Evolutionary conservation across 768 basidiomycete genomes (phyloP), one percentile per base, ranked within the genome.

Genomic region (Rhizopogon sp.): DNA sequence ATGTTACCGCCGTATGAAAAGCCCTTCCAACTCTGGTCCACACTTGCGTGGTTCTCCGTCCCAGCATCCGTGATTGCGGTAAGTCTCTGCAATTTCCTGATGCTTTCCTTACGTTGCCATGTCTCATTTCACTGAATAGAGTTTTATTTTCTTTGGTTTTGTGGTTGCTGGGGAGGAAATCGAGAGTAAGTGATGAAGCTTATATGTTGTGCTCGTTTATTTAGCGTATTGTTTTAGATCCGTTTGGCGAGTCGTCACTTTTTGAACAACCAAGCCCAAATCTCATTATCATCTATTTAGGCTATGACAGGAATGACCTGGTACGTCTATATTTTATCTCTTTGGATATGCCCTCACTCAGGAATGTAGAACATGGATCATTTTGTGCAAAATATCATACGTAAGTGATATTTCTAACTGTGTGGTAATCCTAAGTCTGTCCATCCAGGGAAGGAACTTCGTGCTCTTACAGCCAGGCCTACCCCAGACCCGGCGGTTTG

Each of bases 271-370:
- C 54, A 39, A 37, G 31, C 20, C 10, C 10, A 33, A 28, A 8
- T 13, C 22, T 52, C 16, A 40, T 35, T 51, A 45, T 6, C 39
- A 13, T 20, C 9, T 17, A 43, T 25, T 45, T 16, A 70, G 70
- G 85, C 47, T 87, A 87, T 60, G 87, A 87, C 69, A 85, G 82
- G 68, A 87, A 88, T 64, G 86, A 88, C 61, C 74, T 87, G 53
- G 81, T 83, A 57, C 56, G 79, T 68, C 33, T 28, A 7, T 25
- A 43, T 46, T 10, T 11, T n/a, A 16, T 20, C 40, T 44, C 41
- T 22, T 41, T 2, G 8, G 14, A 28, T 28, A 8, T 28, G 14
- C 8, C 4, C 25, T 44, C 25, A 44, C 25, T 5, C 25, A 10
- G 43, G 20, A 10, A 9, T 50, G 29, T 58, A 81, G 80, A 83